phyloP scores from a whole-genome alignment of 768 basidiomycete genomes.

The Boletellus ananiceps region DNA sequence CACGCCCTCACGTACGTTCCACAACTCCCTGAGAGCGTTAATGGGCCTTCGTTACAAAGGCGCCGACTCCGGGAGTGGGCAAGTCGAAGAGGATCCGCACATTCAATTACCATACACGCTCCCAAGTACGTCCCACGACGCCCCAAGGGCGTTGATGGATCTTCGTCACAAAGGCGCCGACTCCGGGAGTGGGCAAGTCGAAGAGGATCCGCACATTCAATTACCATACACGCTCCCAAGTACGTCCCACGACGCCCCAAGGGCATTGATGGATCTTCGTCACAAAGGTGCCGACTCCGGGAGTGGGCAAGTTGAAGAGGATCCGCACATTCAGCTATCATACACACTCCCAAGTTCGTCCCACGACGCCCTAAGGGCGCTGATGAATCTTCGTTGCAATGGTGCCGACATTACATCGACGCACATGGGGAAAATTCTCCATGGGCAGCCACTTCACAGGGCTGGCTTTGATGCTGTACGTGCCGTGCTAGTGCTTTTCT shows the following conservation, averaged over 20 bases:
- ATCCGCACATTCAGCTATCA: no score
- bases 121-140: neutral
- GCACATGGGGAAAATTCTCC: slow-evolving; percentile 39
- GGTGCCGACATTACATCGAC: slow-evolving; percentile 34
- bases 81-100: no score
- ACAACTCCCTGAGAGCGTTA: no score
- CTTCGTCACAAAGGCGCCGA: no score
- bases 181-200: no score
- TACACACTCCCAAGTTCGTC: neutral
- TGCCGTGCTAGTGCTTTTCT: no score
- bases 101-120: no score
- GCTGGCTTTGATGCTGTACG: slow-evolving; percentile 21
- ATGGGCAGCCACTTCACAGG: slow-evolving; percentile 20
- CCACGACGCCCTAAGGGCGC: slow-evolving; percentile 23
- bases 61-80: no score
- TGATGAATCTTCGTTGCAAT: slow-evolving; percentile 37
- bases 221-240: neutral
- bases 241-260: slow-evolving; percentile 17
- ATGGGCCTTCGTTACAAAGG: no score
- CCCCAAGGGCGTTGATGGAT: slow-evolving; percentile 27
- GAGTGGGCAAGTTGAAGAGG: no score
- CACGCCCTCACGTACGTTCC: neutral
- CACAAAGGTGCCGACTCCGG: slow-evolving; percentile 33
- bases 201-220: no score
- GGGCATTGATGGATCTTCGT: slow-evolving; percentile 31